Evolutionary conservation across 169 alveolate genomes (phyloP), one percentile per base, ranked within the genome.

Genomic region (Theileria orientalis): DNA sequence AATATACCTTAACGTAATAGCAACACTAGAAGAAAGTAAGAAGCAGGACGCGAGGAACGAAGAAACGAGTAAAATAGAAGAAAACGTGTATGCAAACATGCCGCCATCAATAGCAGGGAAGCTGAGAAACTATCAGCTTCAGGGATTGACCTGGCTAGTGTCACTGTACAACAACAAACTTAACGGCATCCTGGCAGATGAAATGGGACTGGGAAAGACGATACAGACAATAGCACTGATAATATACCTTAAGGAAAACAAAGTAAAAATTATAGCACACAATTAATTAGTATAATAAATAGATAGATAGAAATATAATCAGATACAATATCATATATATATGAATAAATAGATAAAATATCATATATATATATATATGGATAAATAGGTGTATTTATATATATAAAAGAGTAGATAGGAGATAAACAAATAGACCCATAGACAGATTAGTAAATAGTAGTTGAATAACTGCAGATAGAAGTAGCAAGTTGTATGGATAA

Each of bases 141-240:
- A 87, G 35, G 99, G 99, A 25, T 84, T 96, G 6, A 91, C 93
- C 71, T 97, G 99, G 98, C 71, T 97, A 61, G 94, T 96, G 9
- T 93, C 97, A n/a, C 87, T 97, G 56, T 95, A 97, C 83, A 96
- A 96, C 44, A 95, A 97, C 67, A 96, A 95, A 73, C 79, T 96
- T 29, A 94, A 97, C 77, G 99, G 99, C 3, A 96, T 97, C 19
- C 67, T 97, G 30, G 99, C 99, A 13, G 99, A 97, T 83, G 99
- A 97, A 83, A 97, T 97, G 99, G 99, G 99, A 16, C 92, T 97
- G 30, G 99, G 99, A 25, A 97, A 97, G 74, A 97, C 99, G 7
- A 94, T 96, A 23, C 96, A 97, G 74, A 96, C 99, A 0, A 94
- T 96, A n/a, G 96, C 98, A 2, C 76, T 97, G 9, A 88, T 97